Percentiles rank a stretch among this genome's conserved stretches.
Conservation (phyloP, 805 yeast genomes). For the Wickerhamiella australiensis region DNA sequence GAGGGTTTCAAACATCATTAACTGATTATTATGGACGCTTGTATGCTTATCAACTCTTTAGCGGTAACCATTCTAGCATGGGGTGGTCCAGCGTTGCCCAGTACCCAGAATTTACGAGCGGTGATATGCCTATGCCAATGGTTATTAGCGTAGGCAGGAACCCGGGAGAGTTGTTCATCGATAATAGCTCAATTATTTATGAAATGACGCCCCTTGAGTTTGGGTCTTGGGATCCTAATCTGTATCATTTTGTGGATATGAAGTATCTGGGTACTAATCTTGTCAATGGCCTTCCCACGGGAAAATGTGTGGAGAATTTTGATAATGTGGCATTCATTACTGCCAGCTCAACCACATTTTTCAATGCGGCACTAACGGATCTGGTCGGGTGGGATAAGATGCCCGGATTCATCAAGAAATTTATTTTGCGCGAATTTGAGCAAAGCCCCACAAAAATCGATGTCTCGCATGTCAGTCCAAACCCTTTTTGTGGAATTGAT, state of each 20-base stretch:
- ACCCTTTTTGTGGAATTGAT: conserved; percentile 43
- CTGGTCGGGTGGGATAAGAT: not conserved
- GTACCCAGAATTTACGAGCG: conserved; percentile 43
- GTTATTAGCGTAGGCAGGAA: conserved; percentile 32
- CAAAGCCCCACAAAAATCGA: not conserved
- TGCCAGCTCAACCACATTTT: conserved; percentile 1
- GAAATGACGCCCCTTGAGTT: conserved; percentile 39
- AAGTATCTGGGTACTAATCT: conserved; percentile 42
- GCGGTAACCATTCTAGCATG: conserved; percentile 32
- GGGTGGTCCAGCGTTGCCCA: conserved; percentile 40
- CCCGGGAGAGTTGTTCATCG: conserved; percentile 31
- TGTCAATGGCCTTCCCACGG: not conserved
- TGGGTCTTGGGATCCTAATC: conserved; percentile 67
- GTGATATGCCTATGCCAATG: conserved; percentile 53
- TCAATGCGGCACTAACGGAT: conserved; percentile 6
- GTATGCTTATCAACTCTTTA: conserved; percentile 44
- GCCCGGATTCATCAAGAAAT: not conserved
- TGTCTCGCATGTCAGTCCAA: conserved; percentile 34
- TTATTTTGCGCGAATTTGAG: not conserved
- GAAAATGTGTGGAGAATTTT: conserved; percentile 36
- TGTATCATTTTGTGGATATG: conserved; percentile 45
- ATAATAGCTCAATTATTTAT: conserved; percentile 43
- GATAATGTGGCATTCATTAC: conserved; percentile 63
- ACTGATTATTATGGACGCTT: conserved; percentile 69
- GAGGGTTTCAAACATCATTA: conserved; percentile 49